Conservation (phyloP, 2,329 filamentous ascomycete genomes). For the Mariannaea elegans region DNA sequence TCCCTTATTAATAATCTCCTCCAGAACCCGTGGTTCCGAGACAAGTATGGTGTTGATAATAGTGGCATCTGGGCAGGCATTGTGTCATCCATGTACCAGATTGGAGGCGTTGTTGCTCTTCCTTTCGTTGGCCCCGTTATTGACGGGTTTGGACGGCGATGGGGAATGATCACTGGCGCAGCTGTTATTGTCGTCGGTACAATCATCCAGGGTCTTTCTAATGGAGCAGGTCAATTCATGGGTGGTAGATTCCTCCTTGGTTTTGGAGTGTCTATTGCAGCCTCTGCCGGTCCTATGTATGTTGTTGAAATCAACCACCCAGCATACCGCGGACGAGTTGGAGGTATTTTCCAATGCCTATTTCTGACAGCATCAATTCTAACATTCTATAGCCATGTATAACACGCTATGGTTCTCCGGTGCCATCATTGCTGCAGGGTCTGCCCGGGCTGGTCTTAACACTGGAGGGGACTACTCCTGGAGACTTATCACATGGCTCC, state of each 20-base stretch:
- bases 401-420: slow-evolving; percentile 57
- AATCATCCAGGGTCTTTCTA: slow-evolving; percentile 53
- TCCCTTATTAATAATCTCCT: not conserved
- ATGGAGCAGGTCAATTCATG: slow-evolving; percentile 53
- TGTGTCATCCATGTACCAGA: slow-evolving; percentile 14
- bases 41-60: not conserved
- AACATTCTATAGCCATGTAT: slow-evolving; percentile 62
- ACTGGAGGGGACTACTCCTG: slow-evolving; percentile 50
- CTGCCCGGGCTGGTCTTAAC: slow-evolving; percentile 52
- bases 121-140: slow-evolving; percentile 55
- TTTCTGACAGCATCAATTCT: not conserved
- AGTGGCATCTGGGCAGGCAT: slow-evolving; percentile 15
- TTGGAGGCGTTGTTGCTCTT: slow-evolving; percentile 54
- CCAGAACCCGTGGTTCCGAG: not conserved
- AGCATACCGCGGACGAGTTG: slow-evolving; percentile 50
- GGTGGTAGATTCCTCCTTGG: slow-evolving; percentile 68
- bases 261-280: slow-evolving; percentile 40
- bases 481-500: slow-evolving; percentile 53
- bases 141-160: slow-evolving; percentile 57
- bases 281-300: slow-evolving; percentile 56
- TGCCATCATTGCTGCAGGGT: slow-evolving; percentile 57
- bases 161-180: slow-evolving; percentile 47
- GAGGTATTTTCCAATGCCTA: not conserved
- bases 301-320: slow-evolving; percentile 58
- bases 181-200: slow-evolving; percentile 54